Evolutionary conservation across 192 early-diverging fungal species (phyloP).

Genomic region (Chytriomyces sp.): DNA sequence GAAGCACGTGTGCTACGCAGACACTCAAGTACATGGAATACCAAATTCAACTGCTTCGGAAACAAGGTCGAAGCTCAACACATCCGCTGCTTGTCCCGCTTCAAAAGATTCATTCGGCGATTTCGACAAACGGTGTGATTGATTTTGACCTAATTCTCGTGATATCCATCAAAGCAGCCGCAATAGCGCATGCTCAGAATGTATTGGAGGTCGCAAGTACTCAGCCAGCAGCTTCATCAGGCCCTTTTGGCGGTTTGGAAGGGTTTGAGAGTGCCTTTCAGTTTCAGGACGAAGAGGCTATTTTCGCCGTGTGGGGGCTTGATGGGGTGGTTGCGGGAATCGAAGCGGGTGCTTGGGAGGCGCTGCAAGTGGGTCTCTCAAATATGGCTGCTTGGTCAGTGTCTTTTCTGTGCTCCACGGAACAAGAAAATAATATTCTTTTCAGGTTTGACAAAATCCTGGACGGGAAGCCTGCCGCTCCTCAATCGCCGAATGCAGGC

Average conservation of each 20-base stretch:
- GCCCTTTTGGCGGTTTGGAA: neutral
- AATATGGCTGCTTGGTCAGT: constrained; percentile 2
- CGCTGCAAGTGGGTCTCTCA: neutral
- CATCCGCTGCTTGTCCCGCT: neutral
- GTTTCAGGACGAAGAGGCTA: neutral
- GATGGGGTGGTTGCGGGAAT: neutral
- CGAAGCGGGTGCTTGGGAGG: constrained; percentile 5
- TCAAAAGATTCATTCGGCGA: neutral
- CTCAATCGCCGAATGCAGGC: neutral
- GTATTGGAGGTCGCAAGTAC: neutral
- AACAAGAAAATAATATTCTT: neutral
- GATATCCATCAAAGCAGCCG: neutral
- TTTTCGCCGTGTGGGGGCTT: constrained; percentile 6
- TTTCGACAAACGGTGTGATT: neutral
- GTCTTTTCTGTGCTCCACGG: neutral
- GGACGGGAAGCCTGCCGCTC: neutral
- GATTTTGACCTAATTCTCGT: constrained; percentile 11
- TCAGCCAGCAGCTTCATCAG: neutral
- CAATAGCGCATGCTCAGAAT: neutral
- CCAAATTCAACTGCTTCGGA: neutral
- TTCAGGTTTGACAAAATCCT: neutral
- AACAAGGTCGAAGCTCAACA: neutral
- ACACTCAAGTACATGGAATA: constrained; percentile 10
- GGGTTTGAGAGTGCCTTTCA: neutral
- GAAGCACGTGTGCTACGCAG: neutral